phyloP scores from a whole-genome alignment of 2,329 filamentous ascomycete genomes.

The Huntiella bhutanensis region DNA sequence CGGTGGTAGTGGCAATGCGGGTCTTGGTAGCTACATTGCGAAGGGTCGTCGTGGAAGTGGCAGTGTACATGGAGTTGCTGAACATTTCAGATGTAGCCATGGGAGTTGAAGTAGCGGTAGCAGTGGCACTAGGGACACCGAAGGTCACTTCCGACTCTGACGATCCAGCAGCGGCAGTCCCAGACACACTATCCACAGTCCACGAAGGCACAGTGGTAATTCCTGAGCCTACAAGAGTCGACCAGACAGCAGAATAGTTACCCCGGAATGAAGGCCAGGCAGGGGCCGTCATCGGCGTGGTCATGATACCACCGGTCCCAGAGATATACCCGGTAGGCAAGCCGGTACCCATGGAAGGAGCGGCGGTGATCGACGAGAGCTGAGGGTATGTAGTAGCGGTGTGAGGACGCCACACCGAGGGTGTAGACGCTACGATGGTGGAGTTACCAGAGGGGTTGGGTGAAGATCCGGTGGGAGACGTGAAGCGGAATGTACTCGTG shows the following conservation, averaged over 20 bases:
- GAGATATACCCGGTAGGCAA: neutral
- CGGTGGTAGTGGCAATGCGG: too few relatives aligned
- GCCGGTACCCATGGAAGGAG: neutral
- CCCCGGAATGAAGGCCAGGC: constrained; percentile 1
- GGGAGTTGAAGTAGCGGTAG: too few relatives aligned
- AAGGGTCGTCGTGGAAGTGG: too few relatives aligned
- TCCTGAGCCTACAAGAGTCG: neutral
- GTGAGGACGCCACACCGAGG: constrained; percentile 1
- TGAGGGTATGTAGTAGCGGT: neutral
- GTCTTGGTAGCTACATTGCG: too few relatives aligned
- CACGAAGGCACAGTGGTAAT: neutral
- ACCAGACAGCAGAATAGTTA: constrained; percentile 7
- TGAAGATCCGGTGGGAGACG: neutral
- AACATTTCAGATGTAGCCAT: too few relatives aligned
- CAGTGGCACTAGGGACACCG: too few relatives aligned
- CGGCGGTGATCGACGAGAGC: neutral
- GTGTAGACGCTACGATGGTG: neutral
- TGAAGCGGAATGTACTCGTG: neutral
- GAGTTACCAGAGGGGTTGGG: neutral
- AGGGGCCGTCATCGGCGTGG: neutral
- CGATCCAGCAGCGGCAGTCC: neutral
- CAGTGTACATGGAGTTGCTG: too few relatives aligned
- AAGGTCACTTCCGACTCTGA: neutral
- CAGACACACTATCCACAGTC: neutral
- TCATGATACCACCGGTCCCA: constrained; percentile 1